Evolutionary conservation across 1,139 yeast species (phyloP).

Genomic region (Kodamaea arcana): DNA sequence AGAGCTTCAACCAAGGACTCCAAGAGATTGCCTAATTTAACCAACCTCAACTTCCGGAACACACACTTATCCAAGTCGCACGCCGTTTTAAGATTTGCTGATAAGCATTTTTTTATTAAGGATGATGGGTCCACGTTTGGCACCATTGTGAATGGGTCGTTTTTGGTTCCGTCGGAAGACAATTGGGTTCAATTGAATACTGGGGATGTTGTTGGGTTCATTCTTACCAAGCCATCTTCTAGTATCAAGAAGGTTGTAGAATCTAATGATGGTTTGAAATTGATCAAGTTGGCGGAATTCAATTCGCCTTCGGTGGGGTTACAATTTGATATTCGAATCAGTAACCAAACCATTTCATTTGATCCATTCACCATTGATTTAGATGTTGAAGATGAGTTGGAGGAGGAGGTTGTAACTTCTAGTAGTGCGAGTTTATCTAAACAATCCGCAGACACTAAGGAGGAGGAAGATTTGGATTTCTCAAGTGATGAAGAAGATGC

Average conservation of each 20-base stretch:
- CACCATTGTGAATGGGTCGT: slow-evolving; percentile 29
- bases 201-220: slow-evolving; percentile 30
- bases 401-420: not conserved
- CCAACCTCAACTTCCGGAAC: slow-evolving; percentile 29
- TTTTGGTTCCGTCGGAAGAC: slow-evolving; percentile 17
- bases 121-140: slow-evolving; percentile 41
- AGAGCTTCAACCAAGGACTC: slow-evolving; percentile 29
- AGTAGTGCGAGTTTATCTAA: not conserved
- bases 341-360: slow-evolving; percentile 9
- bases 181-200: slow-evolving; percentile 15
- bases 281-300: slow-evolving; percentile 23
- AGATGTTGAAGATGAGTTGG: slow-evolving; percentile 2
- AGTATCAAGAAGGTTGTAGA: slow-evolving; percentile 16
- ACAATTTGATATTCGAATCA: slow-evolving; percentile 16
- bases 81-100: slow-evolving; percentile 16
- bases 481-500: slow-evolving; percentile 8
- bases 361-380: slow-evolving; percentile 6
- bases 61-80: slow-evolving; percentile 35
- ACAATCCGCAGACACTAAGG: not conserved
- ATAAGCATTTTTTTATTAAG: slow-evolving; percentile 21
- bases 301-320: slow-evolving; percentile 23
- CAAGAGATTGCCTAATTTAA: slow-evolving; percentile 19
- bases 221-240: slow-evolving; percentile 28
- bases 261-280: slow-evolving; percentile 6
- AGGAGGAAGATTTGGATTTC: slow-evolving; percentile 7